These are phyloP conservation scores for Carnegiea gigantea DNA, from an alignment of 179 eudicot species.

Conservation along the genomic window DNA sequence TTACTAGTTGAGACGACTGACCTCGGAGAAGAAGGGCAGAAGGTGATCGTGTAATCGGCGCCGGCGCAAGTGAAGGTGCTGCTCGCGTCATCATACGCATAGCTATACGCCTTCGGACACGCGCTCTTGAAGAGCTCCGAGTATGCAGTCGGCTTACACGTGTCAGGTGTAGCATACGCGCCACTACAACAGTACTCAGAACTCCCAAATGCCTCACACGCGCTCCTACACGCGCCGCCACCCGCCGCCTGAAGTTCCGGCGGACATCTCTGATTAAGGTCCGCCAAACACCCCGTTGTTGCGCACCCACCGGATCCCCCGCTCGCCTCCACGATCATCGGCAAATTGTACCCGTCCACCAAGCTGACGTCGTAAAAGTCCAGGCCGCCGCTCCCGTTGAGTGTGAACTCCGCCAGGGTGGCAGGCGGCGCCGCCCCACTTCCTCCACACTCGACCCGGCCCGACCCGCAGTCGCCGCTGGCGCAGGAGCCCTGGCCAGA, in stretches of 20 bases:
- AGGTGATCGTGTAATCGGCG: conserved; percentile 75
- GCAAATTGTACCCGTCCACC: conserved; percentile 79
- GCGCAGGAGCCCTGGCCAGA: conserved; percentile 60
- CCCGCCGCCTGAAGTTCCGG: conserved; percentile 47
- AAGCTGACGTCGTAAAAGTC: conserved; percentile 93
- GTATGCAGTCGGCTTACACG: conserved; percentile 74
- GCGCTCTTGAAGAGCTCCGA: conserved; percentile 73
- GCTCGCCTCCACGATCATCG: conserved; percentile 54
- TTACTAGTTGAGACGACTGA: not conserved
- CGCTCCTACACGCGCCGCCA: conserved; percentile 79
- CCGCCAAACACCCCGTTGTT: conserved; percentile 63
- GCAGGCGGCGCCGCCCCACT: conserved; percentile 72
- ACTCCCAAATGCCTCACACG: conserved; percentile 82
- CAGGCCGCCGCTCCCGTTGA: conserved; percentile 52
- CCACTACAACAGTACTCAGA: conserved; percentile 88
- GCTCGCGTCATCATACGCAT: conserved; percentile 88
- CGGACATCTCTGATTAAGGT: conserved; percentile 63
- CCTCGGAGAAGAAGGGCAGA: conserved; percentile 86
- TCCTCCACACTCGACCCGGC: conserved; percentile 56
- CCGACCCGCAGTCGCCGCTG: conserved; percentile 71
- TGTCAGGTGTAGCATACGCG: conserved; percentile 61
- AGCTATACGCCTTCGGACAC: conserved; percentile 88
- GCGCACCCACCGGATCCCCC: conserved; percentile 71
- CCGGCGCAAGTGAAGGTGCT: conserved; percentile 87
- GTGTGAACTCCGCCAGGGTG: conserved; percentile 75